A percentile compares a stretch with the other conserved stretches of the same genome.
Evolutionary conservation across 495 filamentous ascomycete genomes (phyloP).

Genomic region (Penicillium lagena): DNA sequence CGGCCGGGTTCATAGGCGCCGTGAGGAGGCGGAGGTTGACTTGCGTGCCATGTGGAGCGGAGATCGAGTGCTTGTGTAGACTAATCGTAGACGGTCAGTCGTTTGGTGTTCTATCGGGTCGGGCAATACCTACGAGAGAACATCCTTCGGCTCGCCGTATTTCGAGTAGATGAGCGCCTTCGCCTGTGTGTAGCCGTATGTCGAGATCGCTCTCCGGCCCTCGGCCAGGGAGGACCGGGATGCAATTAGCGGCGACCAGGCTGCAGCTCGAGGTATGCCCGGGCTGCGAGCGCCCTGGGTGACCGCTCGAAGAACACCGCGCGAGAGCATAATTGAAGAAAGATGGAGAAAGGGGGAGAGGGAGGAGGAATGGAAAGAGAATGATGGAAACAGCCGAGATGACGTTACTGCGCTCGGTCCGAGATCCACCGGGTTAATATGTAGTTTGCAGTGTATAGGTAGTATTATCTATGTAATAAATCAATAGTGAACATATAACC

Average conservation of each 20-base stretch:
- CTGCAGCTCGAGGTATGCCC: slow-evolving; percentile 4
- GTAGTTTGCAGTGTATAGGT: no score
- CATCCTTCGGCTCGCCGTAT: slow-evolving; percentile 80
- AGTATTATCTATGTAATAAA: no score
- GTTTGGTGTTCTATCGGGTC: not conserved
- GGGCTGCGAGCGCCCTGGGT: slow-evolving; percentile 8
- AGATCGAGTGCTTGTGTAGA: slow-evolving; percentile 77
- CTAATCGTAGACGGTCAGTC: slow-evolving; percentile 24
- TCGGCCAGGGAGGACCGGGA: not conserved
- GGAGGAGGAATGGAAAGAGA: not conserved
- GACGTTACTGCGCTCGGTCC: not conserved
- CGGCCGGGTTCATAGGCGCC: slow-evolving; percentile 90
- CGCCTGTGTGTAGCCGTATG: slow-evolving; percentile 95
- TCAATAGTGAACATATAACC: no score
- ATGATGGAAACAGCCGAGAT: not conserved
- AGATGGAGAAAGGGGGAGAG: not conserved
- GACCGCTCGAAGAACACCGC: slow-evolving; percentile 17
- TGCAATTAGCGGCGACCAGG: not conserved
- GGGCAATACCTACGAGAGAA: slow-evolving; percentile 53
- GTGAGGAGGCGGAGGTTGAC: slow-evolving; percentile 73
- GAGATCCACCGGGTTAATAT: not conserved
- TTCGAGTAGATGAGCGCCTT: slow-evolving; percentile 81
- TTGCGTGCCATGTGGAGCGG: slow-evolving; percentile 54
- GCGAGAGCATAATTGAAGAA: slow-evolving; percentile 26
- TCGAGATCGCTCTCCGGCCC: slow-evolving; percentile 46